Evolutionary conservation across 2,329 filamentous ascomycete genomes (phyloP), one percentile per base, ranked within the genome.

Genomic region (Aspergillus arachidicola): DNA sequence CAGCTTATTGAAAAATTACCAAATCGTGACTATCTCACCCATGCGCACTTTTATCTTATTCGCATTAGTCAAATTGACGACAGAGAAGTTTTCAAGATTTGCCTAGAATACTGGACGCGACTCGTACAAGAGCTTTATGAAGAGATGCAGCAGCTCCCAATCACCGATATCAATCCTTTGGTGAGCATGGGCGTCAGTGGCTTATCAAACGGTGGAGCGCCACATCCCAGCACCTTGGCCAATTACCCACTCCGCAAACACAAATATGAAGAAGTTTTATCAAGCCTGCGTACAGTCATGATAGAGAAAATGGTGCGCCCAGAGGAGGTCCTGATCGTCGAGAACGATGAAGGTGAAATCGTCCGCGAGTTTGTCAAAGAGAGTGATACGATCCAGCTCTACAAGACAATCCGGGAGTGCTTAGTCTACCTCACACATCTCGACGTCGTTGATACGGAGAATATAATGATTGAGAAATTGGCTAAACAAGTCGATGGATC

Each of bases 241-340:
- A 96, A 93, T 78, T 96, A 96, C 74, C 93, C 94, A 14, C 86
- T 99, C 51, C 90, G 96, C 65, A 99, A 99, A 83, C 94, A 99
- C 85, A 98, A 97, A 81, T 99, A 98, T 80, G 90, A 90, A 68
- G 93, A 97, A 75, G 91, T 99, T 23, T 83, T 99, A 57, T 94
- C 94, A 11, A 98, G 97, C 77, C 85, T 99, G 62, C 90, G 95
- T 69, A 91, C 94, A 28, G 95, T 99, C 68, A 99, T 99, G 95
- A 98, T 99, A 66, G 95, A 99, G 82, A 97, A 97, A 85, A 99
- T 99, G 95, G 95, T 99, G 36, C 88, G 94, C 50, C 95, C 95
- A 0, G 95, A 99, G 80, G 96, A 99, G 81, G 96, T 99, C 10
- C 80, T 99, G 71, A 96, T 99, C 73, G 95, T 99, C n/a, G 95